phyloP scores from a whole-genome alignment of 1,139 yeast genomes.

The Yamadazyma oceani region DNA sequence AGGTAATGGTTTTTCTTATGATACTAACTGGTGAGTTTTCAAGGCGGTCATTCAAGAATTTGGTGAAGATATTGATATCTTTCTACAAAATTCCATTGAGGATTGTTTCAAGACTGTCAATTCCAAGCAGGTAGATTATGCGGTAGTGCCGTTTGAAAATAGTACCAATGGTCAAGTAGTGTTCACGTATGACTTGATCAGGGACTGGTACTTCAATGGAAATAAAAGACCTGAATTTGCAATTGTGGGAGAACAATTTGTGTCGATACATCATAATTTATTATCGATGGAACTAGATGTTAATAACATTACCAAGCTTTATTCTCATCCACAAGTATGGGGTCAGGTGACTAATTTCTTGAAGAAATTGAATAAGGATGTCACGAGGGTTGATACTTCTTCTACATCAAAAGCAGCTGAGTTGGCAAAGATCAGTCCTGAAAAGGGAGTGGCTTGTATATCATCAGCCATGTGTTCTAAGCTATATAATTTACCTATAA shows the following conservation, averaged over 20 bases:
- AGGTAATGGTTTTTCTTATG: no score
- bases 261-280: conserved; percentile 77
- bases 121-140: conserved; percentile 53
- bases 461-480: conserved; percentile 61
- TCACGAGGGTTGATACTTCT: conserved; percentile 52
- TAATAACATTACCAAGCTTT: conserved; percentile 52
- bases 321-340: conserved; percentile 98
- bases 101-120: conserved; percentile 64
- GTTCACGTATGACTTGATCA: conserved; percentile 74
- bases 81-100: conserved; percentile 51
- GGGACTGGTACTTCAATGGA: conserved; percentile 54
- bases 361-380: conserved; percentile 19
- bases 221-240: conserved; percentile 32
- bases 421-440: conserved; percentile 44
- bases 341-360: conserved; percentile 74
- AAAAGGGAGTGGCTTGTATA: conserved; percentile 46
- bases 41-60: conserved; percentile 81
- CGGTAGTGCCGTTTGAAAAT: conserved; percentile 92
- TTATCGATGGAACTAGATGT: conserved; percentile 47
- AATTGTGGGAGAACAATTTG: conserved; percentile 78
- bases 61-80: conserved; percentile 41
- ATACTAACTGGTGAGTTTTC: no score
- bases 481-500: conserved; percentile 59
- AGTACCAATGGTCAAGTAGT: conserved; percentile 94
- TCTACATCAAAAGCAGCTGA: conserved; percentile 89